phyloP scores from a whole-genome alignment of 2,329 filamentous ascomycete genomes.

The Aaosphaeria arxii region DNA sequence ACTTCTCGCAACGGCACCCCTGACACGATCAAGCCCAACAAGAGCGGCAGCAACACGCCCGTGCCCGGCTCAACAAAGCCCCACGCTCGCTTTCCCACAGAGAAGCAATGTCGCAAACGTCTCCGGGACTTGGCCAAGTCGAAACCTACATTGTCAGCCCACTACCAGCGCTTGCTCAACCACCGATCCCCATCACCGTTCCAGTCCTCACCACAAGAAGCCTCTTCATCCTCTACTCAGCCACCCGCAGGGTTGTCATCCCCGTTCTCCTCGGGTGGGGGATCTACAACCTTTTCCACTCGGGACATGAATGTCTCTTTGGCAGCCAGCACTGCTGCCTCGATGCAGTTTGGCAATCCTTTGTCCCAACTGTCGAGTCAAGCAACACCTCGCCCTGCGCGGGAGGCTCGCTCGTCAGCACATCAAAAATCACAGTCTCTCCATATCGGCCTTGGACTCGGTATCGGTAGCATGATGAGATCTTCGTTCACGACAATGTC shows the following conservation, averaged over 20 bases:
- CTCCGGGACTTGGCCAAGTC: conserved; percentile 59
- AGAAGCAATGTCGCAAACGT: conserved; percentile 57
- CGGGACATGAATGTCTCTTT: conserved; percentile 51
- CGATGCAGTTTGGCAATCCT: conserved; percentile 50
- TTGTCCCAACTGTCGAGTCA: conserved; percentile 45
- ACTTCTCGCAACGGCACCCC: conserved; percentile 37
- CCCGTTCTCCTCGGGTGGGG: conserved; percentile 22
- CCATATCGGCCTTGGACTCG: conserved; percentile 46
- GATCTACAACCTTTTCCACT: conserved; percentile 39
- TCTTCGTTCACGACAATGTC: conserved; percentile 42
- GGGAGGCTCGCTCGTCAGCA: conserved; percentile 45
- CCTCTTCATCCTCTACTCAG: conserved; percentile 8
- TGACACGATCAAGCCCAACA: conserved; percentile 41
- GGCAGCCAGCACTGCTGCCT: conserved; percentile 49
- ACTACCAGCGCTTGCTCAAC: conserved; percentile 62
- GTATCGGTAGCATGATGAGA: conserved; percentile 39
- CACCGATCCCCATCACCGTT: conserved; percentile 61
- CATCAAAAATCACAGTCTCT: conserved; percentile 52
- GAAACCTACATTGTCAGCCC: conserved; percentile 60
- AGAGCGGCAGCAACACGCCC: conserved; percentile 49
- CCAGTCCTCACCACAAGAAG: conserved; percentile 35
- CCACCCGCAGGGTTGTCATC: conserved; percentile 28
- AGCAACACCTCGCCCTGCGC: conserved; percentile 30
- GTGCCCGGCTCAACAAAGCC: conserved; percentile 37
- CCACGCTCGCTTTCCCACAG: conserved; percentile 54